Conservation (phyloP, 2,329 filamentous ascomycete genomes). For the Alternaria sp. region DNA sequence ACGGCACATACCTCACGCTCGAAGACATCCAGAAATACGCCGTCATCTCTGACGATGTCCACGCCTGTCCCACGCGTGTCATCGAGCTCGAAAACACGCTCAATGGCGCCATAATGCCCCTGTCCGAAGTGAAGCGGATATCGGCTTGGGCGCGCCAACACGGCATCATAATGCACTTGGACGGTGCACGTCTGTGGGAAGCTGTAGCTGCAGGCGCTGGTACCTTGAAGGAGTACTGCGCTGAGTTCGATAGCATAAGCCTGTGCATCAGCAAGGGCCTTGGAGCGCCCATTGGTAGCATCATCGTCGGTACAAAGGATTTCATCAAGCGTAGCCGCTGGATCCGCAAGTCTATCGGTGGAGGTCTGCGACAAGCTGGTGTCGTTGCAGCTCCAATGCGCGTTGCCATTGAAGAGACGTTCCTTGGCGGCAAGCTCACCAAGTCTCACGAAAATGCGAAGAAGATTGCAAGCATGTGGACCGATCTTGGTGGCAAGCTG, state of each 20-base stretch:
- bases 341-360: constrained; percentile 82
- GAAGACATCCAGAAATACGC: constrained; percentile 76
- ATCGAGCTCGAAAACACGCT: constrained; percentile 89
- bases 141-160: constrained; percentile 70
- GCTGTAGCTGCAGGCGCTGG: constrained; percentile 76
- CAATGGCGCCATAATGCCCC: constrained; percentile 78
- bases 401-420: constrained; percentile 81
- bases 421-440: constrained; percentile 70
- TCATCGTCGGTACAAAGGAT: constrained; percentile 67
- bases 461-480: constrained; percentile 72
- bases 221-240: constrained; percentile 71
- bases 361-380: constrained; percentile 78
- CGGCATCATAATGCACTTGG: constrained; percentile 75
- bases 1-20: constrained; percentile 76
- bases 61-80: constrained; percentile 80
- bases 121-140: constrained; percentile 75
- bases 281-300: constrained; percentile 80
- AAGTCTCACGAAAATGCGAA: constrained; percentile 70
- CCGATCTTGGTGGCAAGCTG: constrained; percentile 71
- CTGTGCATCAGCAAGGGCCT: constrained; percentile 85
- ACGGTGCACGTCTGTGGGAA: constrained; percentile 85
- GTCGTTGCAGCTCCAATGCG: constrained; percentile 78
- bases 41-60: constrained; percentile 73
- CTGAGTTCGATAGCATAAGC: constrained; percentile 75
- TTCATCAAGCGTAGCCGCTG: constrained; percentile 75